Percentiles rank a stretch among this genome's conserved stretches.
Conservation (phyloP, 2,329 filamentous ascomycete genomes). For the Colletotrichum horii region DNA sequence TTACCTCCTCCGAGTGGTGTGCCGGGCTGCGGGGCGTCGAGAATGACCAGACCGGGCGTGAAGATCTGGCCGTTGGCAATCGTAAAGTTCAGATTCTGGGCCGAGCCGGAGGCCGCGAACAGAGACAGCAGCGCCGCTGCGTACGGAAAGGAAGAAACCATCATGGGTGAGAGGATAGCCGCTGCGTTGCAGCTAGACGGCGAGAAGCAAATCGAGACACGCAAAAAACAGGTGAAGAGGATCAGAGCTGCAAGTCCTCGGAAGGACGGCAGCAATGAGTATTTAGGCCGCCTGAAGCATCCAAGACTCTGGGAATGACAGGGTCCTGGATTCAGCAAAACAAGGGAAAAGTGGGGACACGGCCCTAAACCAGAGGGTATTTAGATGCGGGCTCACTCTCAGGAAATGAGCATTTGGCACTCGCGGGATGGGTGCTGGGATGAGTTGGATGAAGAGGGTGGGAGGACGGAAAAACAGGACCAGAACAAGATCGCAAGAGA, state of each 20-base stretch:
- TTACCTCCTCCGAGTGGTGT: slow-evolving; percentile 68
- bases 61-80: slow-evolving; percentile 70
- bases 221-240: neutral
- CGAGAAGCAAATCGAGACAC: neutral
- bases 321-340: slow-evolving; percentile 4
- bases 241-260: neutral
- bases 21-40: slow-evolving; percentile 69
- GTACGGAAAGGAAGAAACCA: slow-evolving; percentile 7
- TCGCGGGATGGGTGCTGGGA: neutral
- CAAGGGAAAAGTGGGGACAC: slow-evolving; percentile 16
- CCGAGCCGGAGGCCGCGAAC: slow-evolving; percentile 28
- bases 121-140: slow-evolving; percentile 28
- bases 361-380: neutral
- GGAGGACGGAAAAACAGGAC: neutral
- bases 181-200: slow-evolving; percentile 1
- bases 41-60: slow-evolving; percentile 70
- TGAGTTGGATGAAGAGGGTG: neutral
- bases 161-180: neutral
- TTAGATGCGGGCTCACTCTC: neutral
- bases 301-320: neutral
- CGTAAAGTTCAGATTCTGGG: slow-evolving; percentile 62
- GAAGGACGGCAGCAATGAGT: neutral
- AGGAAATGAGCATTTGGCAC: slow-evolving; percentile 13
- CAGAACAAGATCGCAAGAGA: neutral
- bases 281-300: slow-evolving; percentile 18